Evolutionary conservation across 2,329 filamentous ascomycete species (phyloP), one percentile per base, ranked within the genome.

Genomic region (Berkeleyomyces rouxiae): DNA sequence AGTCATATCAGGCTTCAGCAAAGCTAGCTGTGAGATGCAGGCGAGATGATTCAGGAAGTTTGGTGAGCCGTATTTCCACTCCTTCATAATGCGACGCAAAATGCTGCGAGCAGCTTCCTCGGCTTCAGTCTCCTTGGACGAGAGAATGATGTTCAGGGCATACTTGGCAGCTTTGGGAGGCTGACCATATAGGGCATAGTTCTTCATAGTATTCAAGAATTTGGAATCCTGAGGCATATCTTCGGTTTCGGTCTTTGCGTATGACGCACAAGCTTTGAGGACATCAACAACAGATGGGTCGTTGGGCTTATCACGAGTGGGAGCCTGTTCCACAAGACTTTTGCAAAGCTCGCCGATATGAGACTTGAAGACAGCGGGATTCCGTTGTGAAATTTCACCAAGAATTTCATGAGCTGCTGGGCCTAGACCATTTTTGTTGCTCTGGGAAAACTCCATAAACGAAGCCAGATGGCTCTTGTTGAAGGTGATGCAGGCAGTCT

Each of bases 391-490:
- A 39, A 97, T 96, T 70, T 96, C 88, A 69, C 90, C 92, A 58
- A 97, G 79, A 61, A 97, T 80, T 70, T 95, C 88, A 69, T 96
- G 90, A 1, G 93, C 92, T 11, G 88, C 84, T 23, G 81, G 77
- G 4, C 87, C 88, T 58, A 96, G 78, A 0, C 85, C 86, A 58
- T 87, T 83, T 69, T 91, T 86, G 70, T 96, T 87, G 7, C 84
- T 91, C 69, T 90, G 86, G 9, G 91, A 90, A 69, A 86, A 88
- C 64, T 90, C 86, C 77, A 97, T 88, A 66, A 97, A 92, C 0
- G 89, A 85, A 2, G 91, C 84, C 16, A 99, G 84, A 71, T 99
- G 91, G 71, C 92, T 97, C 70, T 88, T 85, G 75, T 96, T 99
- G 76, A 95, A 96, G 67, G 96, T 82, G 66, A 99, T 79, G 64